Evolutionary conservation across 257 asterid genomes (phyloP).

Genomic region (Petunia secreta): DNA sequence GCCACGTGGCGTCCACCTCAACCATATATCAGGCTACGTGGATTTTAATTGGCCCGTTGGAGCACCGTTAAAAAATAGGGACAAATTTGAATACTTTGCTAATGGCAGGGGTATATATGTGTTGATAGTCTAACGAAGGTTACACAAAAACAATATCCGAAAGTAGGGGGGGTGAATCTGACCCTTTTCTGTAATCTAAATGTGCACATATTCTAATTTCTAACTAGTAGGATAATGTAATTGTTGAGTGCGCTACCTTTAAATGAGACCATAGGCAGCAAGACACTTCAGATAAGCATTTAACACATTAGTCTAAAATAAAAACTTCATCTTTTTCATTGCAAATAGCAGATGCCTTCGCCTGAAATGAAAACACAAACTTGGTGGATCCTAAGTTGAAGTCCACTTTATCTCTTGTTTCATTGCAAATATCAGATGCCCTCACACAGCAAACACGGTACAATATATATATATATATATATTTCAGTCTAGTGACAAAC

Average conservation of each 20-base stretch:
- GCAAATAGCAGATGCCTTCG: background rate
- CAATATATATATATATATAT: background rate
- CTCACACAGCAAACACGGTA: background rate
- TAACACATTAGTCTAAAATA: background rate
- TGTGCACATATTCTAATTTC: background rate
- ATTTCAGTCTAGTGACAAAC: background rate
- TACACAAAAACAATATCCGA: no score
- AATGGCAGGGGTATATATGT: no score
- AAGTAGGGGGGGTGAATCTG: no score
- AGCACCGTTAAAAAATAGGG: no score
- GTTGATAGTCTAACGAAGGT: no score
- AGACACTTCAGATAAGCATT: slow-evolving; percentile 9
- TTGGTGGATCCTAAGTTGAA: background rate
- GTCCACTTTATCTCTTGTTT: background rate
- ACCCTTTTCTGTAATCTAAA: no score
- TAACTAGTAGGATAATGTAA: slow-evolving; percentile 4
- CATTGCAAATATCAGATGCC: slow-evolving; percentile 3
- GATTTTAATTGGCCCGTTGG: no score
- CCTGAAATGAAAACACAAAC: background rate
- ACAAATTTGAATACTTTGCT: no score
- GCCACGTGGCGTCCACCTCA: no score
- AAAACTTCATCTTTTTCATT: background rate
- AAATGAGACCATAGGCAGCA: slow-evolving; percentile 5
- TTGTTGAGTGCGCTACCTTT: background rate
- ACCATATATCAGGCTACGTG: no score